Base-by-base conservation (phyloP, 202 grass and related monocot species). In the Carex sylvatica region DNA sequence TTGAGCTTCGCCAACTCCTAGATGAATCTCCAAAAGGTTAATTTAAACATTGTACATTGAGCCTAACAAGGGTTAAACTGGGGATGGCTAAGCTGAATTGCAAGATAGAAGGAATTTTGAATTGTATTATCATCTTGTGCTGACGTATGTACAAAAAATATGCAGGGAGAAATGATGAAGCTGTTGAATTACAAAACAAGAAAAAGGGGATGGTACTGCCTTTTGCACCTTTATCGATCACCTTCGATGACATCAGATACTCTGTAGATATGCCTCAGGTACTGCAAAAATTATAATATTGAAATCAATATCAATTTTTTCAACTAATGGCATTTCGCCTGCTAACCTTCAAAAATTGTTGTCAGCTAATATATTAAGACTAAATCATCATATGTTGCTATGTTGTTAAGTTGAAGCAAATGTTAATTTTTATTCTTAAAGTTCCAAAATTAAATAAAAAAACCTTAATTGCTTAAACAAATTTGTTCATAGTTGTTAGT, bases 201-300 rank as follows among this genome's bases (percentile, higher is more conserved):
- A 92, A 88, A 65, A 97, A 85, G 65, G 92, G 95, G 78, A 97
- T 97, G 95, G 88, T 85, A 30, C 90, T 97, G 87, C 95, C 95
- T 81, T 97, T 97, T 79, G 74, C 87, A 35, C 92, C 94, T 22
- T 79, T 94, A 52, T 93, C 90, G 2, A 91, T 94, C 42, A 97
- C 92, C 62, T 97, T 97, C 4, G 61, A 97, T 62, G 20, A 93
- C 66, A 66, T 97, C 88, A 89, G 80, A 87, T 97, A 97, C 76
- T 94, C 95, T 2, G 95, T 97, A 13, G 88, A 93, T 84, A 94
- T 98, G 92, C 92, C 95, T 51, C 90, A 93, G 95, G 95, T 98
- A 76, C 26, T 56, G 14, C 30, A 75, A 75, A 23, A 51, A n/a
- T 65, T 24, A 77, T 52, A 80, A 67, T 62, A 65, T 36, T 74